Evolutionary conservation across 345 rosid genomes (phyloP), one percentile per base, ranked within the genome.

Genomic region (Nephelium lappaceum): DNA sequence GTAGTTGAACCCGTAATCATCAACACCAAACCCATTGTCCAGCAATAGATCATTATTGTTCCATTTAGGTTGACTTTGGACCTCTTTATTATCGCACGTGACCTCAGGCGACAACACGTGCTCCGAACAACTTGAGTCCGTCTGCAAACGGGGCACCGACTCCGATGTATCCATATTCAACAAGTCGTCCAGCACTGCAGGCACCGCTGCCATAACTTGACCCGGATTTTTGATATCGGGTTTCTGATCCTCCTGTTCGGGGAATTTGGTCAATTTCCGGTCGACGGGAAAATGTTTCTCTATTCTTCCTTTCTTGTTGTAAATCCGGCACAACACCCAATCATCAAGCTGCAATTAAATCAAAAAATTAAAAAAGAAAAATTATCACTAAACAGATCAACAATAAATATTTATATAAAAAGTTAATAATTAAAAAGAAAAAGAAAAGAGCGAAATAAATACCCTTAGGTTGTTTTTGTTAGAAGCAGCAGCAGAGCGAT

Each of bases 301-400:
- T 47, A 89, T 77, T 68, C 73, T 84, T 15, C 98, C 98, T 69
- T 92, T 93, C 89, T 93, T 93, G 87, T 93, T 93, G 84, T 93
- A 93, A 73, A 93, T 85, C 66, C 98, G 91, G 69, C 96, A 93
- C 4, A 93, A 73, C 3, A 92, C 98, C 96, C 96, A 93, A 74
- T 93, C 96, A 75, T 93, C 98, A 60, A 93, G 92, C 98, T 93
- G 92, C 80, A 87, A 73, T 11, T 41, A 38, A 41, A 53, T 21
- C 16, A 25, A 36, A 42, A 72, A 38, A 27, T 63, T 25, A 63
- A 11, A 11, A 7, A 5, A 23, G 0, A 57, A 11, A 8, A 24
- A 21, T 0, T 3, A 58, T n/a, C 0, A 19, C 5, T 14, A 21
- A n/a, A 51, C 69, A 8, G 1, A 45, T 0, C 2, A 3, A 45